phyloP scores from a whole-genome alignment of 2,329 filamentous ascomycete species.

The Cladosporium velox region DNA sequence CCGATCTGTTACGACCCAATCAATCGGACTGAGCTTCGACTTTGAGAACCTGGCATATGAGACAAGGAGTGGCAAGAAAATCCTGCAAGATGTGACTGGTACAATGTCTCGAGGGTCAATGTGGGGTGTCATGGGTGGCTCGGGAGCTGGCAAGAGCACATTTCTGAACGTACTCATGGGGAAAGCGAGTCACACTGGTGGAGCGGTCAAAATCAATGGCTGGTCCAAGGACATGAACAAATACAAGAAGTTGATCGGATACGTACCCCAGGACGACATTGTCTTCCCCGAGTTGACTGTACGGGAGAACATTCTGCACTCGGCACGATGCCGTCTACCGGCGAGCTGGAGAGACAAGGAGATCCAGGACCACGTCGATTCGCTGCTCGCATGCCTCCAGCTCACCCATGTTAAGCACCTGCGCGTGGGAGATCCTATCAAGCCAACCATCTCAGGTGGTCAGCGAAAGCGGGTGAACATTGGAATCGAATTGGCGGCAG shows the following conservation, averaged over 20 bases:
- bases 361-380: constrained; percentile 57
- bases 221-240: constrained; percentile 45
- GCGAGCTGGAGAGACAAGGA: constrained; percentile 53
- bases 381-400: constrained; percentile 57
- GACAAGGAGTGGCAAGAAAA: constrained; percentile 71
- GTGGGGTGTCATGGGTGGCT: constrained; percentile 62
- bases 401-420: constrained; percentile 56
- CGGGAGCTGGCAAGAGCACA: constrained; percentile 61
- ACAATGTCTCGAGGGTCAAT: constrained; percentile 56
- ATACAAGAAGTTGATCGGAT: constrained; percentile 63
- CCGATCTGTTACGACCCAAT: constrained; percentile 52
- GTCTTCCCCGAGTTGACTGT: constrained; percentile 62
- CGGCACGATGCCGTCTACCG: constrained; percentile 57
- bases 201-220: constrained; percentile 57
- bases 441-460: constrained; percentile 58
- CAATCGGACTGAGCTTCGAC: constrained; percentile 59
- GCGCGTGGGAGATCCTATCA: constrained; percentile 54
- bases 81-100: constrained; percentile 71
- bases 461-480: constrained; percentile 61
- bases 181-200: constrained; percentile 53
- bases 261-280: constrained; percentile 64
- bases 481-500: constrained; percentile 60
- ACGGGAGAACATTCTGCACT: constrained; percentile 63
- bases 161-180: constrained; percentile 65
- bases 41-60: constrained; percentile 76